Percentiles rank a stretch among this genome's conserved stretches.
Conservation (phyloP, 2,329 filamentous ascomycete species). For the Fusarium pseudoanthophilum region DNA sequence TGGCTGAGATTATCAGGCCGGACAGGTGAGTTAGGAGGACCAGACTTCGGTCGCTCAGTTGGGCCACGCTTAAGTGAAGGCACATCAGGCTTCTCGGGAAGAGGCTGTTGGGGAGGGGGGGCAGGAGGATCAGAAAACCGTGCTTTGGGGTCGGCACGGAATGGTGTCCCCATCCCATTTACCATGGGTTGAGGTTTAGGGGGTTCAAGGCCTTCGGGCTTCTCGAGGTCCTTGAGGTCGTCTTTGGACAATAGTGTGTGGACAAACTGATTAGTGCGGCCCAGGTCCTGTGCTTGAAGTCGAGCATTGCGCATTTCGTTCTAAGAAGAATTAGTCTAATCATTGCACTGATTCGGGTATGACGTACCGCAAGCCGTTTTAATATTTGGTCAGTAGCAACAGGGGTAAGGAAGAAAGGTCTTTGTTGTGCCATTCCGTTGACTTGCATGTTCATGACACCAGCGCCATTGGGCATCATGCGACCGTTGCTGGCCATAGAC, state of each 20-base stretch:
- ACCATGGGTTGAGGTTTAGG: constrained; percentile 59
- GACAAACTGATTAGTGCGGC: constrained; percentile 84
- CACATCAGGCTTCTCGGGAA: constrained; percentile 91
- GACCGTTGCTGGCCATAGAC: constrained; percentile 70
- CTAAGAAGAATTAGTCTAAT: constrained; percentile 58
- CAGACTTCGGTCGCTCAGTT: constrained; percentile 77
- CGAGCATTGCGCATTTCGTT: constrained; percentile 90
- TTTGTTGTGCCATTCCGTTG: constrained; percentile 75
- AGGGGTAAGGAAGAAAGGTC: constrained; percentile 87
- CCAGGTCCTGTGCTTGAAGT: constrained; percentile 86
- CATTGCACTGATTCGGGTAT: neutral
- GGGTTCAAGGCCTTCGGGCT: constrained; percentile 59
- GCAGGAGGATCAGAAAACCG: constrained; percentile 94
- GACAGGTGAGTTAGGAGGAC: constrained; percentile 66
- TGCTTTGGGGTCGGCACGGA: constrained; percentile 79
- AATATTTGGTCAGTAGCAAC: constrained; percentile 95
- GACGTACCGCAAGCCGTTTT: constrained; percentile 63
- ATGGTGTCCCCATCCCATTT: constrained; percentile 63
- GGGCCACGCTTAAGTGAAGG: constrained; percentile 79
- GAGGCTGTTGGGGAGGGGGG: constrained; percentile 89
- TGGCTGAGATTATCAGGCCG: constrained; percentile 73
- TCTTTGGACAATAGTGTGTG: constrained; percentile 80
- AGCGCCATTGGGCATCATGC: constrained; percentile 63
- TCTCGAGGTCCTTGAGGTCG: constrained; percentile 67
- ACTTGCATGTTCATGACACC: constrained; percentile 58